Percentiles rank a stretch among this genome's conserved stretches.
Conservation (phyloP, 2,329 filamentous ascomycete genomes). For the Ophiostoma quercus region DNA sequence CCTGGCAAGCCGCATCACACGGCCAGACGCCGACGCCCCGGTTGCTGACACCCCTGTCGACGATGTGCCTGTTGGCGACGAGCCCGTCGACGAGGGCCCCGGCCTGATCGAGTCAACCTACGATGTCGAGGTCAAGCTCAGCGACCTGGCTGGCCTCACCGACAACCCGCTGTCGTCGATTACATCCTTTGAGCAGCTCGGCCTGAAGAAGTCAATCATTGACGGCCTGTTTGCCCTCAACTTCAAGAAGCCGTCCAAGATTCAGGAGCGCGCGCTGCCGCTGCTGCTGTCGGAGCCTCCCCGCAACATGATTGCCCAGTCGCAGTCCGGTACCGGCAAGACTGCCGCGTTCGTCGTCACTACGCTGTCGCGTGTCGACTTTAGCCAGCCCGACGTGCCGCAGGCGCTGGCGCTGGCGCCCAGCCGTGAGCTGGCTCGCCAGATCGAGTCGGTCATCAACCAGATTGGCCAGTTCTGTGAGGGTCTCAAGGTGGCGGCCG, state of each 20-base stretch:
- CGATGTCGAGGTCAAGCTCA: constrained; percentile 88
- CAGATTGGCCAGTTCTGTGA: constrained; percentile 80
- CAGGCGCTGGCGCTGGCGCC: constrained; percentile 88
- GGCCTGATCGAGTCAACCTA: constrained; percentile 66
- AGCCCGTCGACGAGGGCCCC: constrained; percentile 38
- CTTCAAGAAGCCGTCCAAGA: constrained; percentile 94
- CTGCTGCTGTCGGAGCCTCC: constrained; percentile 83
- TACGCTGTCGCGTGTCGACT: constrained; percentile 79
- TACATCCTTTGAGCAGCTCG: constrained; percentile 76
- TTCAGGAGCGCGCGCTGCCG: constrained; percentile 90
- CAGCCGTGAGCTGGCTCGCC: constrained; percentile 87
- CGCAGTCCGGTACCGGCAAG: constrained; percentile 98
- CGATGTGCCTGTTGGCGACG: constrained; percentile 10
- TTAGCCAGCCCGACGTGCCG: constrained; percentile 60
- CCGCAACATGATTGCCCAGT: constrained; percentile 92
- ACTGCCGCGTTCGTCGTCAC: constrained; percentile 95
- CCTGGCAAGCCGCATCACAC: constrained; percentile 48
- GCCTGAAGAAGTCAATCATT: constrained; percentile 66
- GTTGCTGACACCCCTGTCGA: constrained; percentile 11
- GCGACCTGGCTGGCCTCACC: constrained; percentile 78
- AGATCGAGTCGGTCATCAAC: constrained; percentile 81
- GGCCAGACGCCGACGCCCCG: constrained; percentile 34
- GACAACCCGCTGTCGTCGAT: constrained; percentile 84
- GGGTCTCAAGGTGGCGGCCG: constrained; percentile 69
- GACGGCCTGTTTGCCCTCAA: constrained; percentile 74